Evolutionary conservation across 306 rosid species (phyloP).

Genomic region (Gleditsia sinensis): DNA sequence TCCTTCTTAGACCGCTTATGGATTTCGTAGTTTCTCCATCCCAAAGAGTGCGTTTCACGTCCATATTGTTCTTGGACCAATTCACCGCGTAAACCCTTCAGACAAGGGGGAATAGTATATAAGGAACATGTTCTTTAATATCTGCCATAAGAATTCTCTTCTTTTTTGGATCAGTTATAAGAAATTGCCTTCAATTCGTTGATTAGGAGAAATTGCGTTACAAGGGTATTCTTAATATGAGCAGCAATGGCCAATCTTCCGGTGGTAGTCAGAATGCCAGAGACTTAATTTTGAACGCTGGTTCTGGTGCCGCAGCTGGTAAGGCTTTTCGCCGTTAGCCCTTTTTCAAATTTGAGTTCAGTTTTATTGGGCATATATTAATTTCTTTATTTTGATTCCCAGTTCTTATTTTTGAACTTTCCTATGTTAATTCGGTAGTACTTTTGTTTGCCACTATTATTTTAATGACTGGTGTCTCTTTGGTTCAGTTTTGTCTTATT

Average conservation of each 20-base stretch:
- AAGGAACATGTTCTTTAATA: neutral
- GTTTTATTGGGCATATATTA: conserved; percentile 37
- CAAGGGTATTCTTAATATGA: conserved; percentile 47
- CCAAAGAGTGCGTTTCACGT: neutral
- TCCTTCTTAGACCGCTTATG: neutral
- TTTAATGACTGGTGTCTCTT: neutral
- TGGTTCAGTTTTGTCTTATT: neutral
- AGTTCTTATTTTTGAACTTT: neutral
- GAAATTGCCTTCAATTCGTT: neutral
- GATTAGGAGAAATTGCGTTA: conserved; percentile 9
- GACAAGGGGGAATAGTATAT: conserved; percentile 2
- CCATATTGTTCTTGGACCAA: neutral
- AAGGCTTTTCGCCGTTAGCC: conserved; percentile 14
- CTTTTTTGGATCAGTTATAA: neutral
- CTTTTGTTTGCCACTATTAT: neutral
- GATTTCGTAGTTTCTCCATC: neutral
- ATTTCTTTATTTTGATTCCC: neutral
- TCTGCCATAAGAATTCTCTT: neutral
- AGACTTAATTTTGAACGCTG: conserved; percentile 63
- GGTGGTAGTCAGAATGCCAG: conserved; percentile 37
- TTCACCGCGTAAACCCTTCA: conserved; percentile 7
- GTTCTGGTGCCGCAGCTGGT: conserved; percentile 95
- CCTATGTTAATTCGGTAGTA: neutral
- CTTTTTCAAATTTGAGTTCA: conserved; percentile 6
- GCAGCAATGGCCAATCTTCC: conserved; percentile 49